A percentile compares a stretch with the other conserved stretches of the same genome.
These are phyloP conservation scores for Rubia yunnanensis DNA, from an alignment of 257 asterid genomes.

Conservation along the genomic window DNA sequence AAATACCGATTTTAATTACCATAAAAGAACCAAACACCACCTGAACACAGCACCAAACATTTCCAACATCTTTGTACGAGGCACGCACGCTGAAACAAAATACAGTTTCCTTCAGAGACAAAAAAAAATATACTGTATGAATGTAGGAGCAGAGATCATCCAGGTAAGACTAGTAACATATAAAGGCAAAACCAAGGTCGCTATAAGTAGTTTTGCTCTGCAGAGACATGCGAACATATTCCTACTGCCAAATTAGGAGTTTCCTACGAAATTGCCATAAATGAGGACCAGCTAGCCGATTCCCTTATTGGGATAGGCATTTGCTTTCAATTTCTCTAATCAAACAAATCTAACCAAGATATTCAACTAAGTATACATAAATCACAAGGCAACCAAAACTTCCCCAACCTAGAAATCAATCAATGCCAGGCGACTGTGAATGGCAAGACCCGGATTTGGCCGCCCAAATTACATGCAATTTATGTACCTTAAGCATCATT, in stretches of 20 bases:
- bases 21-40: background rate
- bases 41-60: background rate
- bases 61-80: too few relatives aligned
- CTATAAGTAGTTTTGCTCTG: background rate
- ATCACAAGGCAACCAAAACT: background rate
- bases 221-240: background rate
- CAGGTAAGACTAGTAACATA: background rate
- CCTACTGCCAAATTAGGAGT: constrained; percentile 2
- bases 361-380: background rate
- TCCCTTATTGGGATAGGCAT: background rate
- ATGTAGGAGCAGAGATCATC: background rate
- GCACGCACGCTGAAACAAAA: background rate
- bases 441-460: background rate
- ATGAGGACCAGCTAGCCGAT: background rate
- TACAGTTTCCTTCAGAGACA: background rate
- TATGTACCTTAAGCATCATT: constrained; percentile 16
- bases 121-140: too few relatives aligned
- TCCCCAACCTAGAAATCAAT: background rate
- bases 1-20: background rate
- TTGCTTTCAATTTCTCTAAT: background rate
- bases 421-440: too few relatives aligned
- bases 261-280: background rate
- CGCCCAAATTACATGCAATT: background rate
- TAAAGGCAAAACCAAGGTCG: background rate
- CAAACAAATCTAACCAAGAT: background rate